phyloP scores from a whole-genome alignment of 345 rosid species.

The Gossypium ekmanianum region DNA sequence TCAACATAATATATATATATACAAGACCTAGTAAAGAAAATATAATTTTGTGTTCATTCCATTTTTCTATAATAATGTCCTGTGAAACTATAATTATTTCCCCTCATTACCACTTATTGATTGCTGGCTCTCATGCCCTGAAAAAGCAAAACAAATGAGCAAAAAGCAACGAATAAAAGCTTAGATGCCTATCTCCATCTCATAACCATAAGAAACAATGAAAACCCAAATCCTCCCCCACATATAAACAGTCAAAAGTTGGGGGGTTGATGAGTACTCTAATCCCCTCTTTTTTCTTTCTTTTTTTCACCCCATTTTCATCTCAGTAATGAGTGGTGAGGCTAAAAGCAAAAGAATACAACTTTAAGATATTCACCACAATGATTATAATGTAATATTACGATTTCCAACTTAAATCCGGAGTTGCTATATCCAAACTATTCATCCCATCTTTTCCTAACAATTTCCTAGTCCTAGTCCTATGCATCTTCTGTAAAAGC shows the following conservation, averaged over 20 bases:
- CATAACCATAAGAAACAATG: constrained; percentile 14
- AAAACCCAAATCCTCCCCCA: background rate
- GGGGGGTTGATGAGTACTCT: background rate
- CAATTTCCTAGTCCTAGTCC: background rate
- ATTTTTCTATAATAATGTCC: background rate
- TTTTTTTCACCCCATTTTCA: constrained; percentile 14
- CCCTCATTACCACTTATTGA: constrained; percentile 5
- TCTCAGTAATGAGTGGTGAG: constrained; percentile 24
- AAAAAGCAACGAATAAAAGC: background rate
- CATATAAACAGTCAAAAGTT: constrained; percentile 17
- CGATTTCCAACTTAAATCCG: background rate
- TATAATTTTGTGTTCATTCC: background rate
- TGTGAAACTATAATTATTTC: constrained; percentile 9
- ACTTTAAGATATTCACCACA: background rate
- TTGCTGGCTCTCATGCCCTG: constrained; percentile 12
- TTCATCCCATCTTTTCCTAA: background rate
- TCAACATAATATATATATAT: no score
- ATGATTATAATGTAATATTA: background rate
- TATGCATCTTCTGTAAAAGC: background rate
- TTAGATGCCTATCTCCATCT: background rate
- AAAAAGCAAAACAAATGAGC: constrained; percentile 1
- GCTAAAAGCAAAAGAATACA: constrained; percentile 25
- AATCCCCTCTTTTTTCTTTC: background rate
- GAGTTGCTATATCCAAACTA: constrained; percentile 7
- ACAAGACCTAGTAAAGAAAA: no score